Base-by-base conservation (phyloP, 2,329 filamentous ascomycete species). In the Elsinoe necatrix region DNA sequence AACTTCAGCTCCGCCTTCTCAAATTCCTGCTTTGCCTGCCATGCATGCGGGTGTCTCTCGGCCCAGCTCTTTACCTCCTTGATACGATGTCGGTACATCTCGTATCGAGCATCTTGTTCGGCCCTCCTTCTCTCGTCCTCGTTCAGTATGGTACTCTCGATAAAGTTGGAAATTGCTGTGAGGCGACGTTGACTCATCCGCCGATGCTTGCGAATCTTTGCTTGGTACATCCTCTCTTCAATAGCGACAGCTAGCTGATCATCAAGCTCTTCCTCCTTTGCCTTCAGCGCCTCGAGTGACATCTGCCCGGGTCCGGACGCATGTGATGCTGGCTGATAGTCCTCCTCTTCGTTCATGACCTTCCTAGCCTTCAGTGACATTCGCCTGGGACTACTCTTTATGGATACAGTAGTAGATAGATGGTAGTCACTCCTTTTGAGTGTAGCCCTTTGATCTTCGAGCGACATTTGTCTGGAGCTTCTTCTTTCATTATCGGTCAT, bases 131-230 rank as follows among this genome's bases (percentile, higher is more conserved):
- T 41, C 12, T 48, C 23, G 9, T 20, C 12, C 41, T 56, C 54
- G 14, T 4, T n/a, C 5, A 56, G 41, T 2, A 56, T 27, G n/a
- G 48, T 21, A 27, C 43, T 39, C n/a, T 56, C 54, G 25, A 48
- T 23, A 2, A n/a, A 18, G 16, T 16, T 47, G 23, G 54, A 34
- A 14, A 9, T 31, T n/a, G 42, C 37, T n/a, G n/a, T 11, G 3
- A 41, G 25, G 4, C 54, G 54, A 16, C 48, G 42, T 4, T 3
- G 23, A 16, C 45, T 31, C n/a, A 29, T 42, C n/a, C 18, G 11
- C 14, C 8, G 5, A 3, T 16, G 25, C 20, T 56, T 45, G n/a
- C n/a, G 20, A 12, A 8, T 23, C 42, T 56, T 56, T 11, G 25
- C 23, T 11, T 21, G n/a, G 14, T 23, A n/a, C 54, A 56, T 56